Evolutionary conservation across 164 flowering plant genomes (phyloP), one percentile per base, ranked within the genome.

Genomic region (Protea cynaroides): DNA sequence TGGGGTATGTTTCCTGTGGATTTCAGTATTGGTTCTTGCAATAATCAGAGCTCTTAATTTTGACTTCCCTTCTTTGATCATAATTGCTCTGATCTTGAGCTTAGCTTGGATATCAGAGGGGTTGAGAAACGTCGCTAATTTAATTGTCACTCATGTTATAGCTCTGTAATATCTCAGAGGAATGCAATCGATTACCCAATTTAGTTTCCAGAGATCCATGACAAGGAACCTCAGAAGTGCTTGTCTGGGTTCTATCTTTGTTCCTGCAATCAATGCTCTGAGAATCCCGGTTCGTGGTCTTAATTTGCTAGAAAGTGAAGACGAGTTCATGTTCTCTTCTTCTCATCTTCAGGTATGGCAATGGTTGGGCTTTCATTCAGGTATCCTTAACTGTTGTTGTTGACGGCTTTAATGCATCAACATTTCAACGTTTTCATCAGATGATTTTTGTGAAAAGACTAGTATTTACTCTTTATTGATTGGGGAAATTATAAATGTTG

Each of bases 351-450:
- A 75, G 76, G 34, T 75, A 63, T 60, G 98, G 97, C 60, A 90
- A 93, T 75, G 81, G 96, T 56, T 93, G 98, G 97, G 97, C 94
- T 13, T 93, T 71, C 76, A 97, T 93, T 40, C 97, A 92, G 89
- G 97, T 92, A 76, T 11, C 0, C 8, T 29, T 14, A 49, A 2
- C 15, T 21, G 17, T 7, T 44, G 14, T 46, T 46, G 13, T n/a
- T n/a, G n/a, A n/a, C n/a, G n/a, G n/a, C n/a, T n/a, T n/a, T n/a
- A n/a, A n/a, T n/a, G n/a, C n/a, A n/a, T n/a, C n/a, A n/a, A n/a
- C n/a, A n/a, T n/a, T n/a, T n/a, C n/a, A n/a, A n/a, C n/a, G n/a
- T n/a, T n/a, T n/a, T n/a, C n/a, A n/a, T n/a, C n/a, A n/a, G n/a
- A n/a, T n/a, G n/a, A n/a, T n/a, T n/a, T n/a, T n/a, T n/a, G n/a